phyloP scores from a whole-genome alignment of 768 basidiomycete genomes.

The Suillus discolor region DNA sequence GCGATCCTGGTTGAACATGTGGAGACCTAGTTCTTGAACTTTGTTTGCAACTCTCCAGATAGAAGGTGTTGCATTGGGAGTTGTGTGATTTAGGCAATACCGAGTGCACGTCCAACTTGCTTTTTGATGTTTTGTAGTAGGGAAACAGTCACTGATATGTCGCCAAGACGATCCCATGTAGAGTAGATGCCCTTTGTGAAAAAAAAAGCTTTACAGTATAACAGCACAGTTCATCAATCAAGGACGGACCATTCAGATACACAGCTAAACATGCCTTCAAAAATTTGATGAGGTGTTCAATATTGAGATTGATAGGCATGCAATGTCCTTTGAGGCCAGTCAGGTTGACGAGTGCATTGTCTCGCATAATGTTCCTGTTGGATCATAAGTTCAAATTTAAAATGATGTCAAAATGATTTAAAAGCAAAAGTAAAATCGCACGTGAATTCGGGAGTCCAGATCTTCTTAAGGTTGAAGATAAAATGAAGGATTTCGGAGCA shows the following conservation, averaged over 20 bases:
- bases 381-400: no score
- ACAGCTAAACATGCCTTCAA: conserved; percentile 30
- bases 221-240: conserved; percentile 1
- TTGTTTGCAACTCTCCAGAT: conserved; percentile 22
- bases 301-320: conserved; percentile 40
- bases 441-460: conserved; percentile 38
- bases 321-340: conserved; percentile 34
- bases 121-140: conserved; percentile 33
- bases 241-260: no score
- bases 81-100: conserved; percentile 24
- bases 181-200: conserved; percentile 33
- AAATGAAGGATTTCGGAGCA: conserved; percentile 20
- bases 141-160: conserved; percentile 33
- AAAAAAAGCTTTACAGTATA: conserved; percentile 26
- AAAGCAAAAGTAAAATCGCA: conserved; percentile 16
- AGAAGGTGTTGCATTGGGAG: conserved; percentile 18
- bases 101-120: conserved; percentile 24
- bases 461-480: conserved; percentile 25
- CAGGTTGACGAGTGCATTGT: conserved; percentile 37
- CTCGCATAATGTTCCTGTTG: conserved; percentile 37
- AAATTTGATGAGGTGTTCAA: conserved; percentile 38
- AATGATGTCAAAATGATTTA: no score
- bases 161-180: conserved; percentile 33
- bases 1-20: conserved; percentile 5
- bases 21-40: conserved; percentile 12